These are phyloP conservation scores for Catharanthus roseus DNA, from an alignment of 257 asterid genomes.

Conservation along the genomic window DNA sequence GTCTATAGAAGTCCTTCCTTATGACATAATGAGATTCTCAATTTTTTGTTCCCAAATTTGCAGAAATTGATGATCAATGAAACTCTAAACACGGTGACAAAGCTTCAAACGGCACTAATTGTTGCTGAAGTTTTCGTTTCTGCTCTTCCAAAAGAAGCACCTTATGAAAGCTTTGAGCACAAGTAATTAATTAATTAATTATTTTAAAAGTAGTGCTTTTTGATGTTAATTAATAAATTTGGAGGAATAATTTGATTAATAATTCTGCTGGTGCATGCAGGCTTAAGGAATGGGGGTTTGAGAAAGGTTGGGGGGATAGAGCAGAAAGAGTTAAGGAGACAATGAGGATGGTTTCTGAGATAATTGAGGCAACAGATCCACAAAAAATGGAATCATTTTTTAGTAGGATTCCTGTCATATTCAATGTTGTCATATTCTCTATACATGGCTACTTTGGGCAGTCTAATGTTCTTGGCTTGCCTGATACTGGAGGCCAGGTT, in stretches of 20 bases:
- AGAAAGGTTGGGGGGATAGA: conserved; percentile 75
- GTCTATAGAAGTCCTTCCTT: no score
- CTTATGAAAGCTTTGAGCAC: conserved; percentile 50
- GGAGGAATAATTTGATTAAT: neutral
- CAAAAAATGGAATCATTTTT: conserved; percentile 45
- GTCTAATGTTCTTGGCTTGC: conserved; percentile 80
- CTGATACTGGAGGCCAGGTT: conserved; percentile 91
- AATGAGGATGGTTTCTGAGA: conserved; percentile 63
- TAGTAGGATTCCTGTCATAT: conserved; percentile 56
- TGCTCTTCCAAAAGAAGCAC: conserved; percentile 50
- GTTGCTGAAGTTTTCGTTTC: conserved; percentile 50
- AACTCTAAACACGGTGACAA: conserved; percentile 42
- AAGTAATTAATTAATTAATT: conserved; percentile 31
- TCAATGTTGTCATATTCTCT: conserved; percentile 66
- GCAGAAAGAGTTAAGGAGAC: conserved; percentile 62
- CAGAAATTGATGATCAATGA: conserved; percentile 80
- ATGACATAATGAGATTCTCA: neutral
- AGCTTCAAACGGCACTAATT: conserved; percentile 55
- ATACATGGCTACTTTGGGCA: conserved; percentile 89
- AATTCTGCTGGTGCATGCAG: conserved; percentile 26
- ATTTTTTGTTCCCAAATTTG: conserved; percentile 3
- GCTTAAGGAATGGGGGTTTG: conserved; percentile 72
- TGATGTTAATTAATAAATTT: no score
- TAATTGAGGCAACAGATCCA: conserved; percentile 79
- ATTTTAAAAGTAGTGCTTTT: neutral